A percentile compares a stretch with the other conserved stretches of the same genome.
Evolutionary conservation across 2,329 filamentous ascomycete species (phyloP).

Genomic region (Mycosphaerella sp.): DNA sequence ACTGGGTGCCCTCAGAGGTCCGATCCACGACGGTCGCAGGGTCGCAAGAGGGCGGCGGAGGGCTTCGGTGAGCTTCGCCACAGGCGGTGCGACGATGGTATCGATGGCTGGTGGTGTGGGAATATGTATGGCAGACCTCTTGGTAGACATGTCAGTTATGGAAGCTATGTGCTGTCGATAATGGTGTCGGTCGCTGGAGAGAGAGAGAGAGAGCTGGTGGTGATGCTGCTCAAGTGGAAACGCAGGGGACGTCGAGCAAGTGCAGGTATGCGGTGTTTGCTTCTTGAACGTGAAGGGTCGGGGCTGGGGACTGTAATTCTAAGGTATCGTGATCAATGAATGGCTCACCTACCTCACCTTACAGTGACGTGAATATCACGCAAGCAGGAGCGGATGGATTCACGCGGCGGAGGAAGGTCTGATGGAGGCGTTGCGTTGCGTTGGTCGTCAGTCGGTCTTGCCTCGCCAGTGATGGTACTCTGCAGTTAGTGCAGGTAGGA

Average conservation of each 20-base stretch:
- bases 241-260: background rate
- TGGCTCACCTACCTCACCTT: slow-evolving; percentile 1
- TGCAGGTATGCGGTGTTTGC: background rate
- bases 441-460: background rate
- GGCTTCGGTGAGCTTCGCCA: slow-evolving; percentile 6
- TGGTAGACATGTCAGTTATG: slow-evolving; percentile 18
- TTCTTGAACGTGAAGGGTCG: background rate
- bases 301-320: background rate
- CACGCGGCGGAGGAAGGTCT: background rate
- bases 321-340: background rate
- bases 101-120: slow-evolving; percentile 13
- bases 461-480: background rate
- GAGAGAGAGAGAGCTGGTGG: background rate
- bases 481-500: too few relatives aligned
- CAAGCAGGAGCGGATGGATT: background rate
- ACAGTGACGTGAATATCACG: background rate
- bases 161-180: slow-evolving; percentile 1
- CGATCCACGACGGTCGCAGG: slow-evolving; percentile 29
- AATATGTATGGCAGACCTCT: slow-evolving; percentile 9
- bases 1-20: slow-evolving; percentile 21
- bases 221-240: background rate
- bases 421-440: background rate
- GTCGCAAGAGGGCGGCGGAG: slow-evolving; percentile 7
- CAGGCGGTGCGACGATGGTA: slow-evolving; percentile 13
- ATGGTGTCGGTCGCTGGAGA: background rate